phyloP scores from a whole-genome alignment of 352 stramenopile genomes.

The Blastocystis sp. region DNA sequence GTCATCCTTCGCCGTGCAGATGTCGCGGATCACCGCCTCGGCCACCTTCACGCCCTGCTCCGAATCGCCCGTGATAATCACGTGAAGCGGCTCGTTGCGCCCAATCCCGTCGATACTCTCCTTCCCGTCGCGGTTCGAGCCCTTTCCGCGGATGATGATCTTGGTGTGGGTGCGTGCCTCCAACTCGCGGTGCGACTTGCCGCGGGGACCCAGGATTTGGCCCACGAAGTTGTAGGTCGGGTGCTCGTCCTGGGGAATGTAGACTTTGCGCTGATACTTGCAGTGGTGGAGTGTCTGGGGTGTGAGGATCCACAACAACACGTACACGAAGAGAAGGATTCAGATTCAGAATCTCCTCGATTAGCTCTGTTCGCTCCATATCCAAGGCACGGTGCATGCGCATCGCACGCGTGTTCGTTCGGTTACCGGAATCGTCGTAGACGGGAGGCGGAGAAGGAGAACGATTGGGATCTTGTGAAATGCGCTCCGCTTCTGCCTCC shows the following conservation, averaged over 20 bases:
- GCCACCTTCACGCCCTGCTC: conserved; percentile 82
- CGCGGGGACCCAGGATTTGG: conserved; percentile 95
- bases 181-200: conserved; percentile 98
- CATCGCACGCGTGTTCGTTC: conserved; percentile 92
- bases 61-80: conserved; percentile 85
- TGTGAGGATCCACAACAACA: conserved; percentile 64
- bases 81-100: conserved; percentile 89
- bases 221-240: conserved; percentile 99
- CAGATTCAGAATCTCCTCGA: conserved; percentile 90
- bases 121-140: conserved; percentile 83
- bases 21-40: conserved; percentile 81
- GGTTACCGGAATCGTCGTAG: conserved; percentile 88
- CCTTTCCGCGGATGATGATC: conserved; percentile 91
- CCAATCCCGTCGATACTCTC: conserved; percentile 79
- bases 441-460: conserved; percentile 87
- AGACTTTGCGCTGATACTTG: conserved; percentile 92
- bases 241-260: conserved; percentile 93
- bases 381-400: conserved; percentile 86
- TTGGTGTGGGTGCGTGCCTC: conserved; percentile 96
- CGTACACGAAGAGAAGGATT: conserved; percentile 76
- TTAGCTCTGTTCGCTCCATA: conserved; percentile 83
- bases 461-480: conserved; percentile 77
- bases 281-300: conserved; percentile 71
- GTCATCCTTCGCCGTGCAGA: conserved; percentile 84
- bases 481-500: conserved; percentile 49